These are phyloP conservation scores for Mrakiaceae sp. DNA, from an alignment of 1,284 basidiomycete species.

Conservation along the genomic window DNA sequence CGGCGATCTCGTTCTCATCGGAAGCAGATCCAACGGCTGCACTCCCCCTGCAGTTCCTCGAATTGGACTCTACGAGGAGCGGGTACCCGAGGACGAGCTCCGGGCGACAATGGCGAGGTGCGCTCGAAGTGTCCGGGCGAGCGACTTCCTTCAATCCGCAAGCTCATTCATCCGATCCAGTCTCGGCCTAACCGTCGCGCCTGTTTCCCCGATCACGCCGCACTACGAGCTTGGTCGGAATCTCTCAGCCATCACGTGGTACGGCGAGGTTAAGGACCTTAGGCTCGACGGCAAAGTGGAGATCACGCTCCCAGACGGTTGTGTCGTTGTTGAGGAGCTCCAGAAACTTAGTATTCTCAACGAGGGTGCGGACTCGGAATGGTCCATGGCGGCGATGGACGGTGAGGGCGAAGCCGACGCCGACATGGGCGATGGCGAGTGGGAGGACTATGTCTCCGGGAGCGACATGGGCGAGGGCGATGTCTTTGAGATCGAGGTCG, in stretches of 20 bases:
- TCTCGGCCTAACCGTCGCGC: background rate
- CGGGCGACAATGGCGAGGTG: background rate
- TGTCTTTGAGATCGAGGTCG: conserved; percentile 13
- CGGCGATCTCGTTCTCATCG: conserved; percentile 71
- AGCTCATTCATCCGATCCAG: background rate
- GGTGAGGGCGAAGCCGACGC: conserved; percentile 13
- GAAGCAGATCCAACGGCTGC: conserved; percentile 24
- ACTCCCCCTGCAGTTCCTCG: conserved; percentile 26
- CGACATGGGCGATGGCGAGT: conserved; percentile 17
- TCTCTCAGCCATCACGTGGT: conserved; percentile 33
- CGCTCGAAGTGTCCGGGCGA: too few relatives aligned
- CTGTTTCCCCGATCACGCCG: background rate
- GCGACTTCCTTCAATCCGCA: background rate
- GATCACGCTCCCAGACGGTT: conserved; percentile 30
- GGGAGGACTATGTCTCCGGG: conserved; percentile 20
- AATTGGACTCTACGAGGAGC: conserved; percentile 23
- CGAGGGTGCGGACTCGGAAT: conserved; percentile 20
- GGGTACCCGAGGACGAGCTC: background rate
- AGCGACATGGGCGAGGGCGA: conserved; percentile 10
- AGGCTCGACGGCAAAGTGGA: conserved; percentile 31
- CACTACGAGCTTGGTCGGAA: conserved; percentile 3
- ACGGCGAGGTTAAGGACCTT: conserved; percentile 36
- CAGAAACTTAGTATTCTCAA: conserved; percentile 23
- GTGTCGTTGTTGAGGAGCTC: conserved; percentile 19
- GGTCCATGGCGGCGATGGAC: conserved; percentile 19